Base-by-base conservation (phyloP, 2,329 filamentous ascomycete genomes). In the Didymella exigua region DNA sequence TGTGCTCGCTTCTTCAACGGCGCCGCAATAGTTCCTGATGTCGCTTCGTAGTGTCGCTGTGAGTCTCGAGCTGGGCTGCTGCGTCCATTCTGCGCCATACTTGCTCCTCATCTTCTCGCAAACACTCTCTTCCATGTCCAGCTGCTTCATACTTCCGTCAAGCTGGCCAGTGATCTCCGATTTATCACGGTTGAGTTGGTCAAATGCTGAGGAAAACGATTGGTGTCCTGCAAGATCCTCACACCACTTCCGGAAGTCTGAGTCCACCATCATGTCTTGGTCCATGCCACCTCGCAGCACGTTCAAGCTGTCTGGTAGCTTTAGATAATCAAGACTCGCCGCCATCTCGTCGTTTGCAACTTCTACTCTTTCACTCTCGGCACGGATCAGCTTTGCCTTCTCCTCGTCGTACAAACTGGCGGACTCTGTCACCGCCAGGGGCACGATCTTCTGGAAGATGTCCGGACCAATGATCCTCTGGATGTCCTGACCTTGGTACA, bases 91-190 rank as follows among this genome's bases (percentile, higher is more conserved):
- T 24, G 83, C 84, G 50, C 93, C 93, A 72, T 98, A 98, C 74
- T 99, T 99, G 11, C 92, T 96, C 41, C 95, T 86, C 95, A 99
- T 99, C 81, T 98, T 99, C 75, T 99, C 95, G 73, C 95, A 99
- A 0, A 98, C 91, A 51, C 91, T 96, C 77, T 98, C 96, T 75
- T 99, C 95, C 86, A 95, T 92, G 64, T 99, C 95, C 36, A 99
- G 78, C 68, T 96, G 90, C 73, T 96, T 96, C 50, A 88, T 87
- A 66, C 91, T 91, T 53, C 85, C 85, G 52, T 97, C 92, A 51
- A 99, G 76, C 2, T 86, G 84, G 2, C 82, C 81, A 23, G 91
- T 74, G 11, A 97, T 89, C 1, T 85, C 82, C 16, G 89, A 84
- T 74, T 93, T 96, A 66, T 95, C 89, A 23, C 85, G 82, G 60